Conservation (phyloP, 352 stramenopile species). For the Phytopythium oedochilum region DNA sequence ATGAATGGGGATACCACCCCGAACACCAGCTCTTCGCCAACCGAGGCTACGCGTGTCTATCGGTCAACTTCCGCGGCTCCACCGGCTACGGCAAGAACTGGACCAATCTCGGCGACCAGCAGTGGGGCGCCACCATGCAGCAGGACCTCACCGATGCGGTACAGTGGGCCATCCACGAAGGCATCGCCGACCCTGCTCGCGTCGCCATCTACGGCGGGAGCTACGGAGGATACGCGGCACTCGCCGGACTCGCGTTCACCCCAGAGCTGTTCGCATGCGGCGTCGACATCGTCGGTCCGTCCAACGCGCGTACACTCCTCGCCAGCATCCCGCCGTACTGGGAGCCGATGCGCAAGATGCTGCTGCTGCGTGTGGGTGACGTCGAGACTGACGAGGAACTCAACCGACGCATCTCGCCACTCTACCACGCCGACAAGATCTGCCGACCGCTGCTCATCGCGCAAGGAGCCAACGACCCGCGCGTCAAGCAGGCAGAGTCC, state of each 20-base stretch:
- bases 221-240: slow-evolving; percentile 70
- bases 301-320: slow-evolving; percentile 39
- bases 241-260: slow-evolving; percentile 70
- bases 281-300: slow-evolving; percentile 67
- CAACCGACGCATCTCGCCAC: slow-evolving; percentile 45
- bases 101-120: slow-evolving; percentile 34
- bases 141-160: slow-evolving; percentile 50
- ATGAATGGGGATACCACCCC: slow-evolving; percentile 26
- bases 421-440: slow-evolving; percentile 79
- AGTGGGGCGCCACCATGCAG: slow-evolving; percentile 40
- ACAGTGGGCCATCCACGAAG: slow-evolving; percentile 50
- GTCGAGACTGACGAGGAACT: slow-evolving; percentile 32
- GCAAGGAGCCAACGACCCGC: slow-evolving; percentile 77
- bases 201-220: slow-evolving; percentile 58
- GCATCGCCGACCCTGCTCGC: slow-evolving; percentile 38
- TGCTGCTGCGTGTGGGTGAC: slow-evolving; percentile 31
- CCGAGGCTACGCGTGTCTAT: slow-evolving; percentile 35
- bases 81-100: slow-evolving; percentile 75
- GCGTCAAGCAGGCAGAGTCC: slow-evolving; percentile 64
- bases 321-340: slow-evolving; percentile 39
- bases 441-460: slow-evolving; percentile 69
- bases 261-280: slow-evolving; percentile 76
- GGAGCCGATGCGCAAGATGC: slow-evolving; percentile 32
- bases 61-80: slow-evolving; percentile 65
- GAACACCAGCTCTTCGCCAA: slow-evolving; percentile 40